These are phyloP conservation scores for Trichomonas tenax DNA, from an alignment of 208 protist species.

Conservation along the genomic window DNA sequence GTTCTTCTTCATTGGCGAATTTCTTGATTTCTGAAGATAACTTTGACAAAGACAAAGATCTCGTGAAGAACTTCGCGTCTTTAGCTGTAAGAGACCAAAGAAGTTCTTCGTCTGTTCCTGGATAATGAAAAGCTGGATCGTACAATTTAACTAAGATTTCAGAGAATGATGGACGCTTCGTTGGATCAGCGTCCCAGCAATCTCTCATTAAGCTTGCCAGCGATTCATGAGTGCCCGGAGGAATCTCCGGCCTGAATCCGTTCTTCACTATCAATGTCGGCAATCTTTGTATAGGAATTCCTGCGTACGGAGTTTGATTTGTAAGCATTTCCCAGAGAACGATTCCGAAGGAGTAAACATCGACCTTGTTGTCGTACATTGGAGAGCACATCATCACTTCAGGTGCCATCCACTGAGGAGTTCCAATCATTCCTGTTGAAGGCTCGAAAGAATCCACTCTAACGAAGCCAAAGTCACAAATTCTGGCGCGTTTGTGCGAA, in stretches of 20 bases:
- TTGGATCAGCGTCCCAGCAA: not conserved
- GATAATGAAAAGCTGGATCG: not conserved
- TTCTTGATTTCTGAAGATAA: not conserved
- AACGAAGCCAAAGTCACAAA: conserved; percentile 21
- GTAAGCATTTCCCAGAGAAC: conserved; percentile 46
- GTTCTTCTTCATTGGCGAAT: not conserved
- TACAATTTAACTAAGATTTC: not conserved
- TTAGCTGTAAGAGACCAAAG: not conserved
- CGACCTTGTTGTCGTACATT: conserved; percentile 33
- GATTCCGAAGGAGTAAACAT: conserved; percentile 47
- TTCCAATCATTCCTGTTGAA: conserved; percentile 20
- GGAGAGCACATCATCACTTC: conserved; percentile 8
- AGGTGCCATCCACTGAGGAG: conserved; percentile 19
- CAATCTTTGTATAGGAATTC: not conserved
- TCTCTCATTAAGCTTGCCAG: not conserved
- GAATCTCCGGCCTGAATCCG: not conserved
- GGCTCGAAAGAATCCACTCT: not conserved
- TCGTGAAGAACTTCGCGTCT: not conserved
- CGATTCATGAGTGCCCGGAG: not conserved
- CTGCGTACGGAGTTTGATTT: conserved; percentile 27
- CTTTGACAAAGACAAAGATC: not conserved
- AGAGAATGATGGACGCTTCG: not conserved
- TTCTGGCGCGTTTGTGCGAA: not conserved
- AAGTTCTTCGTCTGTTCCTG: not conserved
- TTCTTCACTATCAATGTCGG: not conserved